Conservation (phyloP, 228 moss, liverwort and hornwort species). For the Sphagnum fallax region DNA sequence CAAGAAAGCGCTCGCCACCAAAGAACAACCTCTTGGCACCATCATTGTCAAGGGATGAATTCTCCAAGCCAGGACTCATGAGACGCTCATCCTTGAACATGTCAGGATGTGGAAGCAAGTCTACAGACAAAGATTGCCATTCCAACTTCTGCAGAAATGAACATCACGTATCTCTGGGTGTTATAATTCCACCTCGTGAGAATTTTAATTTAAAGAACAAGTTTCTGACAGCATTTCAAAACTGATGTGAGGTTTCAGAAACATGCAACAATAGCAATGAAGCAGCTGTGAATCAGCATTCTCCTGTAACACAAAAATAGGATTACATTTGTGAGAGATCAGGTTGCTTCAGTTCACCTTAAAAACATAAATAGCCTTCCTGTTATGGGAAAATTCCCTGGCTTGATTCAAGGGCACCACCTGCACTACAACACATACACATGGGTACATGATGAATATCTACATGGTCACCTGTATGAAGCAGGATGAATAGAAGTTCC, state of each 20-base stretch:
- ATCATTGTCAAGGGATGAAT: slow-evolving; percentile 70
- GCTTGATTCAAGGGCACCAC: slow-evolving; percentile 85
- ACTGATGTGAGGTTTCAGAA: no score
- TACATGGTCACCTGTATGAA: not conserved
- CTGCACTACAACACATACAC: slow-evolving; percentile 32
- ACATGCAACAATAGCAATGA: no score
- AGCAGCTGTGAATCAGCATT: no score
- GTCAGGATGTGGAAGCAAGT: slow-evolving; percentile 97
- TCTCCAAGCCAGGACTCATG: slow-evolving; percentile 46
- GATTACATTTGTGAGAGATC: no score
- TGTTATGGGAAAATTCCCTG: slow-evolving; percentile 68
- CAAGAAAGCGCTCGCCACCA: slow-evolving; percentile 93
- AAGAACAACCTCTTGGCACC: slow-evolving; percentile 90
- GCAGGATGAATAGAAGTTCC: not conserved
- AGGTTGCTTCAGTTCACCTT: not conserved
- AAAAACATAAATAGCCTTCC: slow-evolving; percentile 72
- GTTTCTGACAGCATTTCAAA: no score
- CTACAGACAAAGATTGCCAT: slow-evolving; percentile 87
- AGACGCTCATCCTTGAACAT: slow-evolving; percentile 92
- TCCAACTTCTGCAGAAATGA: slow-evolving; percentile 68
- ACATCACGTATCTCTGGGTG: not conserved
- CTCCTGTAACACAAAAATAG: no score
- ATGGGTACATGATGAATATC: not conserved
- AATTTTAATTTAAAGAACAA: no score
- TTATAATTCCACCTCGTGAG: not conserved